Conservation (phyloP, 306 rosid genomes). For the Begonia fuchsioides region DNA sequence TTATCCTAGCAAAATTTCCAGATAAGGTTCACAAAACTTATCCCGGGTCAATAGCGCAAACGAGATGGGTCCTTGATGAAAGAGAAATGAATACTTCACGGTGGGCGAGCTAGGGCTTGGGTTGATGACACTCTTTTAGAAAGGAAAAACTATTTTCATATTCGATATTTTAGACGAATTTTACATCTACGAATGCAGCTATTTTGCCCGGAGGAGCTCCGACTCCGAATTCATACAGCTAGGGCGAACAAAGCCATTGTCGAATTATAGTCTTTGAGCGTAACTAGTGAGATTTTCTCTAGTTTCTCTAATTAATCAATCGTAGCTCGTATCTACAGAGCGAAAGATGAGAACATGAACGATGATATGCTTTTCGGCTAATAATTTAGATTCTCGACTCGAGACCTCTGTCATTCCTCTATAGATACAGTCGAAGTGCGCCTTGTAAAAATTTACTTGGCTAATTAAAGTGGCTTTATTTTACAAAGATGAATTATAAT, state of each 20-base stretch:
- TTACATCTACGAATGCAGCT: too few species aligned
- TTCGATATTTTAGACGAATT: too few species aligned
- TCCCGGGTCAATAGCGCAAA: too few species aligned
- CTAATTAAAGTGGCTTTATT: not conserved
- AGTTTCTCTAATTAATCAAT: not conserved
- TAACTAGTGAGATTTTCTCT: too few species aligned
- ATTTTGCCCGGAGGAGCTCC: slow-evolving; percentile 82
- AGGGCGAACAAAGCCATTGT: slow-evolving; percentile 8
- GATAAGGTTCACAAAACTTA: not conserved
- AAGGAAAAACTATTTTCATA: too few species aligned
- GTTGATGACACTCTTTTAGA: too few species aligned
- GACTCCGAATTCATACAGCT: slow-evolving; percentile 84
- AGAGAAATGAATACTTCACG: too few species aligned
- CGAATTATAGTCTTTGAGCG: too few species aligned
- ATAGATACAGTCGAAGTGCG: slow-evolving; percentile 82
- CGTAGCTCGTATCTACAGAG: not conserved
- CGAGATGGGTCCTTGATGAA: too few species aligned
- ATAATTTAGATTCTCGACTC: slow-evolving; percentile 82
- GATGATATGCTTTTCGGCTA: slow-evolving; percentile 80
- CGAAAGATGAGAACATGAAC: slow-evolving; percentile 46
- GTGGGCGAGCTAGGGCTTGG: too few species aligned
- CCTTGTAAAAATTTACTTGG: slow-evolving; percentile 28
- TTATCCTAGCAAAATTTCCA: not conserved
- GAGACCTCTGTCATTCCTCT: slow-evolving; percentile 74
- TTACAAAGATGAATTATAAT: not conserved